A percentile compares a stretch with the other conserved stretches of the same genome.
phyloP scores from a whole-genome alignment of 2,329 filamentous ascomycete genomes.

The Botryotinia globosa region DNA sequence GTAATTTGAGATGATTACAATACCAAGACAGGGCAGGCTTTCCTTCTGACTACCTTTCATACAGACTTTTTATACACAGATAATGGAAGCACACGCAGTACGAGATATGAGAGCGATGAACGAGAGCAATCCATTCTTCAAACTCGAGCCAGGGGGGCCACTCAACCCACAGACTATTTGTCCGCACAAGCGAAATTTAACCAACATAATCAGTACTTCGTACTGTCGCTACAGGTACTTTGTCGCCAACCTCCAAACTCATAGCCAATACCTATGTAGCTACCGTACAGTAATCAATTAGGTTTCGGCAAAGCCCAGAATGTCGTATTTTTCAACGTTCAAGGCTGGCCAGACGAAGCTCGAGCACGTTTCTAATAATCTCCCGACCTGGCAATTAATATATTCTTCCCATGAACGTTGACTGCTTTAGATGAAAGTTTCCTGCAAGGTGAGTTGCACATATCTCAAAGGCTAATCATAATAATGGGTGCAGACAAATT shows the following conservation, averaged over 20 bases:
- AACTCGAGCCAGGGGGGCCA: background rate
- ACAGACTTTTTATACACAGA: background rate
- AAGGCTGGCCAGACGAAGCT: conserved; percentile 22
- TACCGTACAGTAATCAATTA: background rate
- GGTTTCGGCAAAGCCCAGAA: conserved; percentile 1
- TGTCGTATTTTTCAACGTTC: conserved; percentile 10
- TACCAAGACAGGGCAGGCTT: background rate
- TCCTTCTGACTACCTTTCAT: background rate
- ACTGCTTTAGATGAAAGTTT: background rate
- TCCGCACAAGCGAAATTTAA: conserved; percentile 16
- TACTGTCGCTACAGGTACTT: background rate
- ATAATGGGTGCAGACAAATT: background rate
- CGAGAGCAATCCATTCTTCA: background rate
- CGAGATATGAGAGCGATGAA: background rate
- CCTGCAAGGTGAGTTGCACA: background rate
- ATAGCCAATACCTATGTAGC: background rate
- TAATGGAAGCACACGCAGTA: background rate
- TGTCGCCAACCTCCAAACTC: background rate
- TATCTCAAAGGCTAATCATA: background rate
- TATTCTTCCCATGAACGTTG: conserved; percentile 16
- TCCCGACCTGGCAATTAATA: conserved; percentile 8
- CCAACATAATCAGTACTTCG: background rate
- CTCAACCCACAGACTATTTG: background rate
- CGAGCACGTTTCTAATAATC: conserved; percentile 16
- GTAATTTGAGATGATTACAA: background rate